Conservation (phyloP, 2,329 filamentous ascomycete genomes). For the Talaromyces albobiverticillius region DNA sequence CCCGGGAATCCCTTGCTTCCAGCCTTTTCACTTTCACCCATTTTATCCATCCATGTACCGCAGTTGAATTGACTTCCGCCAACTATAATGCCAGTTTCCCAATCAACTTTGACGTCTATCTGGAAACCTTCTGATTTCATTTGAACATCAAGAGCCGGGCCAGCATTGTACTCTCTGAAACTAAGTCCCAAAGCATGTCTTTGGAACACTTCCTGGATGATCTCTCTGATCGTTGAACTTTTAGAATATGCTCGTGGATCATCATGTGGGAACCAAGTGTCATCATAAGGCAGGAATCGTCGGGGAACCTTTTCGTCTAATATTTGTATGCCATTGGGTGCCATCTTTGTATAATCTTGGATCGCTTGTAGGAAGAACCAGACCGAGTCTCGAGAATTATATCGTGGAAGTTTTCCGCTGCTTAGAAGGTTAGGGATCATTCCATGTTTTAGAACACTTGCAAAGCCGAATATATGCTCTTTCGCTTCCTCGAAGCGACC, state of each 20-base stretch:
- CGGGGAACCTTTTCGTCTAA: slow-evolving; percentile 75
- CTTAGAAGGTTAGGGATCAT: slow-evolving; percentile 96
- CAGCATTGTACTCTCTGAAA: slow-evolving; percentile 93
- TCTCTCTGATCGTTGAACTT: slow-evolving; percentile 77
- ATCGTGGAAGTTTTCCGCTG: slow-evolving; percentile 79
- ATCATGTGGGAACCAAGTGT: slow-evolving; percentile 83
- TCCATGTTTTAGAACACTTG: slow-evolving; percentile 93
- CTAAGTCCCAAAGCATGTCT: slow-evolving; percentile 86
- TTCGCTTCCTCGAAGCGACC: slow-evolving; percentile 84
- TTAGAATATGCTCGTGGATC: slow-evolving; percentile 83
- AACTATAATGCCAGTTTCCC: slow-evolving; percentile 85
- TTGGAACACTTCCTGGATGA: slow-evolving; percentile 91
- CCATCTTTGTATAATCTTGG: slow-evolving; percentile 84
- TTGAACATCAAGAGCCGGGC: slow-evolving; percentile 80
- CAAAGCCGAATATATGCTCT: slow-evolving; percentile 93
- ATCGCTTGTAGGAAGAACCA: slow-evolving; percentile 98
- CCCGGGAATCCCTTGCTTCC: slow-evolving; percentile 90
- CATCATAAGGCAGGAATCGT: slow-evolving; percentile 90
- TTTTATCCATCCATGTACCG: slow-evolving; percentile 99
- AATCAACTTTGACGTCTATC: slow-evolving; percentile 86
- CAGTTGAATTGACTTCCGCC: slow-evolving; percentile 94
- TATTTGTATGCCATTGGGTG: slow-evolving; percentile 70
- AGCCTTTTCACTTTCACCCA: slow-evolving; percentile 94
- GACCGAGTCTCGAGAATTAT: slow-evolving; percentile 93
- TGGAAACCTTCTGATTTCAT: slow-evolving; percentile 93